These are phyloP conservation scores for Chionographis japonica DNA, from an alignment of 106 monocot genomes.

Conservation along the genomic window DNA sequence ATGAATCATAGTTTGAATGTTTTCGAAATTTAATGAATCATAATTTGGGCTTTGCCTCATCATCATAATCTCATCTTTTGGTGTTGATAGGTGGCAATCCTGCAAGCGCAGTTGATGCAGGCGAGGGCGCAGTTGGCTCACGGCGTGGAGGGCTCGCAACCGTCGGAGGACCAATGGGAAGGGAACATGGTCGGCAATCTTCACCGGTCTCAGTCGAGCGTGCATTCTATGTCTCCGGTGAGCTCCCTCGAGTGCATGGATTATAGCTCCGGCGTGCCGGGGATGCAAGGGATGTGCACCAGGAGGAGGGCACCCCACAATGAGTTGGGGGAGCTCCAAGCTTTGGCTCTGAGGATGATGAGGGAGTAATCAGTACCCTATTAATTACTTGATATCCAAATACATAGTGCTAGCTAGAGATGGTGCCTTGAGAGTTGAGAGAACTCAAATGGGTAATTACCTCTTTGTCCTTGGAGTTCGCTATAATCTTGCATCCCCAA, in stretches of 20 bases:
- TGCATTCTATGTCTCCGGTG: constrained; percentile 5
- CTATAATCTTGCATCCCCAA: no score
- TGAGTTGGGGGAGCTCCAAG: constrained; percentile 58
- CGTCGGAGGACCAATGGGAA: constrained; percentile 14
- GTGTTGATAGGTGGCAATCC: constrained; percentile 37
- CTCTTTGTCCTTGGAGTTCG: no score
- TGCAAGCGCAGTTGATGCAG: constrained; percentile 73
- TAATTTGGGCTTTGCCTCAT: no score
- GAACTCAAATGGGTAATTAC: no score
- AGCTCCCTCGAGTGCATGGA: constrained; percentile 20
- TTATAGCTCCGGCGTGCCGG: neutral
- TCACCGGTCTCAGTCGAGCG: neutral
- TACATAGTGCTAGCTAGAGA: no score
- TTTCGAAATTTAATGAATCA: constrained; percentile 6
- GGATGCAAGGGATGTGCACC: constrained; percentile 10
- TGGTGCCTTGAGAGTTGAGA: neutral
- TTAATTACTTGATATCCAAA: no score
- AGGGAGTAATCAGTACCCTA: constrained; percentile 7
- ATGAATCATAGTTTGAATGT: no score
- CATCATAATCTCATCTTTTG: neutral
- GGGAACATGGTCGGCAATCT: neutral
- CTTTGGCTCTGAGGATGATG: constrained; percentile 62
- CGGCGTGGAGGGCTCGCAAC: constrained; percentile 4
- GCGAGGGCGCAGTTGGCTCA: constrained; percentile 43
- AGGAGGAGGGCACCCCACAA: constrained; percentile 27